These are phyloP conservation scores for Exidia glandulosa DNA, from an alignment of 768 basidiomycete genomes.

Conservation along the genomic window DNA sequence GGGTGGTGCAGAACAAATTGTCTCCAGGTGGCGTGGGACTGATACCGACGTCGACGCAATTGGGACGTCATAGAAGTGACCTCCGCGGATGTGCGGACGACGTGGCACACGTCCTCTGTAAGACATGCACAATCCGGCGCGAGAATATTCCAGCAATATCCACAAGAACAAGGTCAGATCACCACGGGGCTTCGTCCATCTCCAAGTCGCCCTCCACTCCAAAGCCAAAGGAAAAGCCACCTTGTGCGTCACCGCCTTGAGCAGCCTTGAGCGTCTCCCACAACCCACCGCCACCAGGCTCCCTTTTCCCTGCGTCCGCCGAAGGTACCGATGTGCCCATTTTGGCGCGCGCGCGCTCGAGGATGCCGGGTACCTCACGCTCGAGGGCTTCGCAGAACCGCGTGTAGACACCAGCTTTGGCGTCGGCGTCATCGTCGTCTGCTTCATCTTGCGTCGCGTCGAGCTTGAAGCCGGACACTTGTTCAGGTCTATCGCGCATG, in stretches of 20 bases:
- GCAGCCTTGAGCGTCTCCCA: background rate
- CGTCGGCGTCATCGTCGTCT: background rate
- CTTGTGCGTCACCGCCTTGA: background rate
- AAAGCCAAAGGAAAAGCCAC: conserved; percentile 10
- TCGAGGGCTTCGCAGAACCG: conserved; percentile 7
- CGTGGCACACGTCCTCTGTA: too few relatives aligned
- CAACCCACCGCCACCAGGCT: background rate
- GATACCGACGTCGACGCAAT: too few relatives aligned
- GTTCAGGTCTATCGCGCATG: conserved; percentile 12
- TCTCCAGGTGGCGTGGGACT: too few relatives aligned
- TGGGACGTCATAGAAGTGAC: too few relatives aligned
- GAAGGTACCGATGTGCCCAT: background rate
- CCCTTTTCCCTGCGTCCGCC: background rate
- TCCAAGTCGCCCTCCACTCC: conserved; percentile 3
- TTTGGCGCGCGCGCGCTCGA: background rate
- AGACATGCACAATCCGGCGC: too few relatives aligned
- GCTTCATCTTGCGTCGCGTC: background rate
- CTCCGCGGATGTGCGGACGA: too few relatives aligned
- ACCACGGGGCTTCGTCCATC: conserved; percentile 1
- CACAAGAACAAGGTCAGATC: too few relatives aligned
- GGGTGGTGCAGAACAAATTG: too few relatives aligned
- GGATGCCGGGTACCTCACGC: background rate
- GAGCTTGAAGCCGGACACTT: conserved; percentile 16
- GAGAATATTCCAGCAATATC: too few relatives aligned
- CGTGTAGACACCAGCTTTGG: conserved; percentile 1